A percentile compares a stretch with the other conserved stretches of the same genome.
Conservation (phyloP, 352 stramenopile species). For the Chrysophaeum taylorii region DNA sequence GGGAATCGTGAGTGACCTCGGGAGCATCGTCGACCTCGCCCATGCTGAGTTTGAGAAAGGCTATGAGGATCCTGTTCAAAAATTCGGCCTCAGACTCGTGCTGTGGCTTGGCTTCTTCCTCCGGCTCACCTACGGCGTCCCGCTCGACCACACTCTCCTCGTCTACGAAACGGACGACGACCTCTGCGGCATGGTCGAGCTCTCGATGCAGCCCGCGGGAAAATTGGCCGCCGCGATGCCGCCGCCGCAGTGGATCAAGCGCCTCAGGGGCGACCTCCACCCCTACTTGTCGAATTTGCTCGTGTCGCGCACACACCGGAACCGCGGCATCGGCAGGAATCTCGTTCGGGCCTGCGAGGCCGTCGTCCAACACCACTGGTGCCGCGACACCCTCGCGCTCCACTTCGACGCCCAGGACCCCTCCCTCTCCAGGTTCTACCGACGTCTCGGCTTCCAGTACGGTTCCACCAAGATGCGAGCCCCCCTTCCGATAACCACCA, state of each 20-base stretch:
- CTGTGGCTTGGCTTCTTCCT: background rate
- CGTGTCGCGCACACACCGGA: background rate
- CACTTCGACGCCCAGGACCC: background rate
- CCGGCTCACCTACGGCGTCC: background rate
- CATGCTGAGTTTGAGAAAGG: background rate
- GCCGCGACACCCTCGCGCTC: background rate
- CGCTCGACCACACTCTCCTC: background rate
- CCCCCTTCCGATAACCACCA: no score
- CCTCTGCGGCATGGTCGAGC: background rate
- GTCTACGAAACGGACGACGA: background rate
- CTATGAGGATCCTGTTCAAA: background rate
- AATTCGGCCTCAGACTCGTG: background rate
- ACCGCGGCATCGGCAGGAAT: background rate
- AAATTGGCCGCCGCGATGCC: background rate
- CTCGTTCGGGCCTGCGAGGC: background rate
- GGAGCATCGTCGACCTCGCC: background rate
- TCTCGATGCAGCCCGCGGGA: background rate
- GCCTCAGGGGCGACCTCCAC: background rate
- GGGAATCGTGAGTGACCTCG: background rate
- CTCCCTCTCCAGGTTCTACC: background rate
- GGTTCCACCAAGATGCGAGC: no score
- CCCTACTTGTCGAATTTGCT: slow-evolving; percentile 1
- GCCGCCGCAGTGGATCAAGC: background rate
- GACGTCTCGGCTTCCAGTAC: background rate
- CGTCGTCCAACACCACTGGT: background rate